phyloP scores from a whole-genome alignment of 352 stramenopile genomes.

The Globisporangium orthogonon region DNA sequence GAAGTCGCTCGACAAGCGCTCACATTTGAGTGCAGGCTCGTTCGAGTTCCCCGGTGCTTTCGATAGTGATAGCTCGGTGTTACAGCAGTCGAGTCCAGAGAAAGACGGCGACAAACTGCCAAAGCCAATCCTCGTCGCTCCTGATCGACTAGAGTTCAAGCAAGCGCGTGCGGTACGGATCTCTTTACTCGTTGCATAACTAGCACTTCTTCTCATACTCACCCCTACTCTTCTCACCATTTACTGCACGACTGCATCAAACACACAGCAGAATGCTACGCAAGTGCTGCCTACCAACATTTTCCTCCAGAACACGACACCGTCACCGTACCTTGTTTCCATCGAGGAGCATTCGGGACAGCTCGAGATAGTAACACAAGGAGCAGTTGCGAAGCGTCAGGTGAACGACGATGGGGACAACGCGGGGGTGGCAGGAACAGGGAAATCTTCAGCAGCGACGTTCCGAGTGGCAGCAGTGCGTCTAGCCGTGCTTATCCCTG shows the following conservation, averaged over 20 bases:
- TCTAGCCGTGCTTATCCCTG: not conserved
- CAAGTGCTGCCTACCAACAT: constrained; percentile 61
- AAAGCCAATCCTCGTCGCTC: constrained; percentile 49
- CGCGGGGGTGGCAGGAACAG: not conserved
- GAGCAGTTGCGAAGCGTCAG: constrained; percentile 1
- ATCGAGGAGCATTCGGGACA: constrained; percentile 48
- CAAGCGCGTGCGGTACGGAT: constrained; percentile 25
- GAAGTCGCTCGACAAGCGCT: constrained; percentile 34
- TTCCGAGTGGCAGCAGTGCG: constrained; percentile 40
- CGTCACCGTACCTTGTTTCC: constrained; percentile 46
- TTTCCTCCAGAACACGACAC: constrained; percentile 70
- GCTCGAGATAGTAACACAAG: constrained; percentile 56
- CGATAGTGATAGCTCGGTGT: constrained; percentile 12
- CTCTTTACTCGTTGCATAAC: not conserved
- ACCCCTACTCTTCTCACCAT: not conserved
- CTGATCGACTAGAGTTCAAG: constrained; percentile 62
- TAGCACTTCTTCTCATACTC: not conserved
- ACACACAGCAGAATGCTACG: constrained; percentile 16
- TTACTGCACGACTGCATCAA: not conserved
- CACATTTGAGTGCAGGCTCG: constrained; percentile 19
- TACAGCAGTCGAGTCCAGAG: constrained; percentile 17
- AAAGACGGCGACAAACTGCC: constrained; percentile 13
- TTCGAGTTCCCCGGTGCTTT: constrained; percentile 32
- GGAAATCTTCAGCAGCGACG: constrained; percentile 11
- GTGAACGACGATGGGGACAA: not conserved